These are phyloP conservation scores for Mrakia frigida DNA, from an alignment of 768 basidiomycete genomes.

Conservation along the genomic window DNA sequence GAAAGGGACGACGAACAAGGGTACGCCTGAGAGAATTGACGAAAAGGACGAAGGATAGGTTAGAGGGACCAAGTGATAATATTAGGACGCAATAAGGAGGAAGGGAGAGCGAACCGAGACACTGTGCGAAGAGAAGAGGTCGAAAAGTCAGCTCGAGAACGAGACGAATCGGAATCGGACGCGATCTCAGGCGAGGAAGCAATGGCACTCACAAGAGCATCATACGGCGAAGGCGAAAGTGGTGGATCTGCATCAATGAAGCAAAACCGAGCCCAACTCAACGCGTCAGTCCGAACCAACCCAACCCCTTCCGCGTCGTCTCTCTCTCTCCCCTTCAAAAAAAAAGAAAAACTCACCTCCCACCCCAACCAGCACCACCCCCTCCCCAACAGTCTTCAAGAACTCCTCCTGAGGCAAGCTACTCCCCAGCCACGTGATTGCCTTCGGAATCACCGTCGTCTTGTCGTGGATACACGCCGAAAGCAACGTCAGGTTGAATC, in stretches of 20 bases:
- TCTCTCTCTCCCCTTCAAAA: background rate
- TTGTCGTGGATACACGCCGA: background rate
- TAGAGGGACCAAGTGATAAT: too few species aligned
- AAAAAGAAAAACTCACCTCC: constrained; percentile 17
- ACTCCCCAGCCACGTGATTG: background rate
- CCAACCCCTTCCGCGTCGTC: background rate
- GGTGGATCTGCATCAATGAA: background rate
- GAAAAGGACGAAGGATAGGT: too few species aligned
- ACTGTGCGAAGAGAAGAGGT: background rate
- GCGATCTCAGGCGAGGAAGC: too few species aligned
- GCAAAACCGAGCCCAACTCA: background rate
- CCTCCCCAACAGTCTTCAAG: background rate
- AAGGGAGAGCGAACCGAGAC: background rate
- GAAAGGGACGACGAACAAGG: constrained; percentile 3
- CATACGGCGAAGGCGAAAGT: constrained; percentile 9
- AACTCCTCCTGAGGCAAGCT: constrained; percentile 7
- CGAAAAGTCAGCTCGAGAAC: background rate
- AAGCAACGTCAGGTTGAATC: constrained; percentile 5
- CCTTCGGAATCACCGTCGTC: background rate
- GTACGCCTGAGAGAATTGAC: background rate
- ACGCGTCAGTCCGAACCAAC: too few species aligned
- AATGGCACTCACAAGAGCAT: background rate
- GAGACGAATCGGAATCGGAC: background rate
- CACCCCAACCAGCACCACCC: constrained; percentile 4
- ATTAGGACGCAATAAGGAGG: too few species aligned